Conservation (phyloP, 441 rosid genomes). For the Mallotus repandus region DNA sequence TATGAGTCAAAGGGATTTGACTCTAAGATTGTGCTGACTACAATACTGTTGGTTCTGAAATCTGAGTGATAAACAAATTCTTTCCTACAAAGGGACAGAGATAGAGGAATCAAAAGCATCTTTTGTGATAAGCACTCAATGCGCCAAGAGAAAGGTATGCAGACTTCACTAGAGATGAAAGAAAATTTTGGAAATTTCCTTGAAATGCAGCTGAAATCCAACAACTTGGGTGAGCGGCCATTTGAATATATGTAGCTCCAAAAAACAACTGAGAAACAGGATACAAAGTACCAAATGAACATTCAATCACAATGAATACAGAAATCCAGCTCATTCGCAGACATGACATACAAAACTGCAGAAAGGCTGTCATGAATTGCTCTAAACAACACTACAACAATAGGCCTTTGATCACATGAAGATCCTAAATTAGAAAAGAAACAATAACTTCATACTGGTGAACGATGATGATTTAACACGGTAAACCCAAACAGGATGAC, state of each 20-base stretch:
- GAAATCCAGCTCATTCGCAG: neutral
- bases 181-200: neutral
- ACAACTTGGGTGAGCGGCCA: neutral
- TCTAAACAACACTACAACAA: neutral
- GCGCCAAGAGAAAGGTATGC: too few species aligned
- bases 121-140: neutral
- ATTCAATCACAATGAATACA: neutral
- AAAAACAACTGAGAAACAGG: neutral
- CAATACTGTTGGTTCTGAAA: neutral
- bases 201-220: neutral
- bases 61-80: neutral
- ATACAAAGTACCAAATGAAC: neutral
- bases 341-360: neutral
- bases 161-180: neutral
- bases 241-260: neutral
- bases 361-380: neutral
- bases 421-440: neutral
- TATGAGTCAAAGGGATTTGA: neutral
- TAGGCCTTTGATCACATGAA: neutral
- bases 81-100: neutral
- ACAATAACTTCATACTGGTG: neutral
- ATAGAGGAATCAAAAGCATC: neutral
- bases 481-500: neutral
- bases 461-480: too few species aligned
- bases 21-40: neutral